These are phyloP conservation scores for Rhizopogon sp. DNA, from an alignment of 768 basidiomycete species.

Conservation along the genomic window DNA sequence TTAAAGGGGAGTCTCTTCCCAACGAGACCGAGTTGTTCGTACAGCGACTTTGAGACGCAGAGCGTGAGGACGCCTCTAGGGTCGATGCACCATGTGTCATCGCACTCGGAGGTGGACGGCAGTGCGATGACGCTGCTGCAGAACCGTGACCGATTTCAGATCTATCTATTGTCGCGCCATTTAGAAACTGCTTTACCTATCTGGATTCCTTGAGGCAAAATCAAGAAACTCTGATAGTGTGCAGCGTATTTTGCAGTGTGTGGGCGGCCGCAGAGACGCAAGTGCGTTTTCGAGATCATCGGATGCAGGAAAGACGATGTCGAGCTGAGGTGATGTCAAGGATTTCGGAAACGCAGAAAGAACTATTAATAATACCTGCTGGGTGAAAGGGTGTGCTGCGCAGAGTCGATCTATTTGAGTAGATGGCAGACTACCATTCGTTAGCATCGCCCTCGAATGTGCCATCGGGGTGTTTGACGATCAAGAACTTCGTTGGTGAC, in stretches of 20 bases:
- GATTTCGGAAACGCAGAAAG: background rate
- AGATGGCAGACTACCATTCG: slow-evolving; percentile 16
- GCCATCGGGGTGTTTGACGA: slow-evolving; percentile 5
- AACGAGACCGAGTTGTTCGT: slow-evolving; percentile 55
- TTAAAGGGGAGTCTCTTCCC: slow-evolving; percentile 55
- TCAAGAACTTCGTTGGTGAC: background rate
- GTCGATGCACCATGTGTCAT: slow-evolving; percentile 72
- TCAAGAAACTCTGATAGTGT: slow-evolving; percentile 41
- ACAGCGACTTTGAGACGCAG: slow-evolving; percentile 49
- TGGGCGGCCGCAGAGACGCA: slow-evolving; percentile 34
- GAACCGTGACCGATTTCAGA: background rate
- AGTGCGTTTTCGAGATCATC: slow-evolving; percentile 35
- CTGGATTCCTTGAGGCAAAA: slow-evolving; percentile 24
- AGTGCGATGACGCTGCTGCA: slow-evolving; percentile 35
- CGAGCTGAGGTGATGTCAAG: slow-evolving; percentile 38
- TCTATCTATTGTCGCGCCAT: background rate
- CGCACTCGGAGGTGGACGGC: slow-evolving; percentile 23
- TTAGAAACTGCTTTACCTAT: slow-evolving; percentile 25
- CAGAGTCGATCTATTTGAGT: slow-evolving; percentile 30
- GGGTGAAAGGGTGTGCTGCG: slow-evolving; percentile 45
- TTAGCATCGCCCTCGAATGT: slow-evolving; percentile 13
- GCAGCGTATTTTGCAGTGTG: slow-evolving; percentile 40
- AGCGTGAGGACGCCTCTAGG: slow-evolving; percentile 55
- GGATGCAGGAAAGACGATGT: slow-evolving; percentile 53
- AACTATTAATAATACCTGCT: slow-evolving; percentile 36